phyloP scores from a whole-genome alignment of 2,329 filamentous ascomycete genomes.

The Trichophyton mentagrophytes region DNA sequence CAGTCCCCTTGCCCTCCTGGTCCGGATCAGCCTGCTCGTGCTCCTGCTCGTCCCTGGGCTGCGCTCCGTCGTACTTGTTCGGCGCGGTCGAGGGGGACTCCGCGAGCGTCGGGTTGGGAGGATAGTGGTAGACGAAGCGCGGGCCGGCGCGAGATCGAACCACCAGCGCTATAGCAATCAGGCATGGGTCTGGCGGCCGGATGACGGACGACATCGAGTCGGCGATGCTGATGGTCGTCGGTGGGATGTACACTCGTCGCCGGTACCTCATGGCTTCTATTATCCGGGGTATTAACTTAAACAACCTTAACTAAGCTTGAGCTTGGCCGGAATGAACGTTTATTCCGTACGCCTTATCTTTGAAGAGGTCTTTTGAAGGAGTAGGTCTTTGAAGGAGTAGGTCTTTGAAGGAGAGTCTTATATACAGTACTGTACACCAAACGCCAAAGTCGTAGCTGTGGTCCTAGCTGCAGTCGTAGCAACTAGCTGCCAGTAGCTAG shows the following conservation, averaged over 20 bases:
- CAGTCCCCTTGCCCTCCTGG: conserved; percentile 19
- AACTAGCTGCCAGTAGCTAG: too few species aligned
- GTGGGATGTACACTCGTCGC: neutral
- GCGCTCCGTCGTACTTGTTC: conserved; percentile 1
- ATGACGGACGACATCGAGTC: conserved; percentile 34
- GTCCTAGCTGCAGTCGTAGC: too few species aligned
- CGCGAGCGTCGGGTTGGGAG: conserved; percentile 41
- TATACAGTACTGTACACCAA: neutral
- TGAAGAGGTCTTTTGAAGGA: too few species aligned
- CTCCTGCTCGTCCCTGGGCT: neutral
- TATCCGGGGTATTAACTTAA: too few species aligned
- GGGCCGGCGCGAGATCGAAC: conserved; percentile 67
- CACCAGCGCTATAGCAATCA: conserved; percentile 60
- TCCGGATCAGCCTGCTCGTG: neutral
- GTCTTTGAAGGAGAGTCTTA: too few species aligned
- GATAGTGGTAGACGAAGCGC: conserved; percentile 77
- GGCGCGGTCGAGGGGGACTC: conserved; percentile 21
- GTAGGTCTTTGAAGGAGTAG: too few species aligned
- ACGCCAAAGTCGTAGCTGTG: neutral
- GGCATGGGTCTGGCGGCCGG: conserved; percentile 41
- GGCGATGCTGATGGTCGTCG: conserved; percentile 4
- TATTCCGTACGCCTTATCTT: neutral
- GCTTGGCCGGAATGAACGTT: neutral
- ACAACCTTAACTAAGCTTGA: neutral
- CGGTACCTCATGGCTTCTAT: neutral